These are phyloP conservation scores for Angophora floribunda DNA, from an alignment of 345 rosid species.

Conservation along the genomic window DNA sequence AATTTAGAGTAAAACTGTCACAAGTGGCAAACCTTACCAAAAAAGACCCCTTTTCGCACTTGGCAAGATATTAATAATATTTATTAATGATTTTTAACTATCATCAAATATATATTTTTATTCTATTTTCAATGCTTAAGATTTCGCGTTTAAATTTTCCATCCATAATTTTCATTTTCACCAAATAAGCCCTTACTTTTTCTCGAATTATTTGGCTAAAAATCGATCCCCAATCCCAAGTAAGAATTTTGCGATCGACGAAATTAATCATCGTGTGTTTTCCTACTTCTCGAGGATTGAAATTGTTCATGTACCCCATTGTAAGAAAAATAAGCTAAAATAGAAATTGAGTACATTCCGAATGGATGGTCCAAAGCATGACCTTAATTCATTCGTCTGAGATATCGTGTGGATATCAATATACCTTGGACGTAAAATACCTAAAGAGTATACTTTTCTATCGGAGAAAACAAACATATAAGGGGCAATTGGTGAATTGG, in stretches of 20 bases:
- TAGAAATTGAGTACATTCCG: background rate
- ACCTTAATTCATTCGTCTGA: too few relatives aligned
- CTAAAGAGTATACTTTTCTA: too few relatives aligned
- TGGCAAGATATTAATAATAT: background rate
- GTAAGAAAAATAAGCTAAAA: background rate
- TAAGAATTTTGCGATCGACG: background rate
- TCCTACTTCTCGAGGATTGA: background rate
- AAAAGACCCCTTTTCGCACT: background rate
- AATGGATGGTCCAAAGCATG: too few relatives aligned
- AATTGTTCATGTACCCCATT: background rate
- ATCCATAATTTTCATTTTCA: background rate
- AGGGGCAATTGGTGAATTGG: too few relatives aligned
- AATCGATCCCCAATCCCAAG: background rate
- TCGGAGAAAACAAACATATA: too few relatives aligned
- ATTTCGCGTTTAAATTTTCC: fast-evolving
- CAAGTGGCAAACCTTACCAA: too few relatives aligned
- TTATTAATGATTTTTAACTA: background rate
- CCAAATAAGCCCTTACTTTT: background rate
- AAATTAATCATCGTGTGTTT: background rate
- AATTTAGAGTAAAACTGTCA: too few relatives aligned
- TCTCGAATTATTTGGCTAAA: background rate
- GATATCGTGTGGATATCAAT: too few relatives aligned
- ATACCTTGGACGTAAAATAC: too few relatives aligned
- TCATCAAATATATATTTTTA: fast-evolving
- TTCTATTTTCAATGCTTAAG: background rate